Percentiles rank a stretch among this genome's conserved stretches.
Conservation (phyloP, 352 stramenopile species). For the Aphanomyces stellatus region DNA sequence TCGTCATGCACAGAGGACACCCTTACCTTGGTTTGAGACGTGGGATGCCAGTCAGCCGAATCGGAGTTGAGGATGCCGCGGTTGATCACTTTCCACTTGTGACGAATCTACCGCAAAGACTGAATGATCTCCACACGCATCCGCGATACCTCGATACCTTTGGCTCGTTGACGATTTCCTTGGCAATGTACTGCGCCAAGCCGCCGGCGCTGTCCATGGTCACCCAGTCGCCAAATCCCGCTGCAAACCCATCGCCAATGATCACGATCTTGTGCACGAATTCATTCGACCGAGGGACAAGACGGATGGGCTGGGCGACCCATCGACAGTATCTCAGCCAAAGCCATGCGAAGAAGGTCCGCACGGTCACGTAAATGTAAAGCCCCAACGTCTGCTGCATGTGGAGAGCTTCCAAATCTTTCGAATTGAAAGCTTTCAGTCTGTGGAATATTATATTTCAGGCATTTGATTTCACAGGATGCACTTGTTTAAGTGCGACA, state of each 20-base stretch:
- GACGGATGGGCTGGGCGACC: slow-evolving; percentile 25
- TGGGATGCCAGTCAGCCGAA: slow-evolving; percentile 58
- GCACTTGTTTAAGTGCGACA: neutral
- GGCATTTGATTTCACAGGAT: neutral
- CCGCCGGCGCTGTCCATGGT: slow-evolving; percentile 40
- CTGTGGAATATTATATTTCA: neutral
- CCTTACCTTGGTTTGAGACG: slow-evolving; percentile 46
- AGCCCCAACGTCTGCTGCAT: neutral
- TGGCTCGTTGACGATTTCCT: slow-evolving; percentile 36
- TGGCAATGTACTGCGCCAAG: slow-evolving; percentile 47
- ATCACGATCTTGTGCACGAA: slow-evolving; percentile 80
- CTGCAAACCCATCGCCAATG: slow-evolving; percentile 78
- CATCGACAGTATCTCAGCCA: slow-evolving; percentile 63
- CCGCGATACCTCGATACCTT: slow-evolving; percentile 31
- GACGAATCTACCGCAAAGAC: slow-evolving; percentile 43
- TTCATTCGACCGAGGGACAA: slow-evolving; percentile 32
- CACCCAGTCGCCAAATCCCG: slow-evolving; percentile 68
- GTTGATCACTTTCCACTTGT: slow-evolving; percentile 77
- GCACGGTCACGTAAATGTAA: slow-evolving; percentile 27
- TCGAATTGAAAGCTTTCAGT: neutral
- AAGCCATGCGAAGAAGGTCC: slow-evolving; percentile 45
- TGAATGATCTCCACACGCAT: neutral
- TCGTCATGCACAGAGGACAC: neutral
- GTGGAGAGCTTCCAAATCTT: neutral
- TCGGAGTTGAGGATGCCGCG: slow-evolving; percentile 49